Conservation (phyloP, 139 green algal genomes). For the Haematococcus lacustris region DNA sequence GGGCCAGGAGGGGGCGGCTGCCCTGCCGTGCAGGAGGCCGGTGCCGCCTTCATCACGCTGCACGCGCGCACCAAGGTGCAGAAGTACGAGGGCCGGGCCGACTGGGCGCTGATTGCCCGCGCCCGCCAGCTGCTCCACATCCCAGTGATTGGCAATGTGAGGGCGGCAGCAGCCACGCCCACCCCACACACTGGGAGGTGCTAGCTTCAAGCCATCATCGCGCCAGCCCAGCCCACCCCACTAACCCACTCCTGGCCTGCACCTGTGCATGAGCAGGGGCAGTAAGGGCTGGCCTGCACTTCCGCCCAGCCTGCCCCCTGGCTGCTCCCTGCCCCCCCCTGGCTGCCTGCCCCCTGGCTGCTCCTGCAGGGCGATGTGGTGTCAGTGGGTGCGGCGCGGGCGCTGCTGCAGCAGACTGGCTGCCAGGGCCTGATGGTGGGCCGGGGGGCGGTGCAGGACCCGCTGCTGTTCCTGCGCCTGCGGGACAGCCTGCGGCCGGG, state of each 20-base stretch:
- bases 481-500: conserved; percentile 1
- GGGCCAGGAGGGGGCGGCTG: too few relatives aligned
- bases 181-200: too few relatives aligned
- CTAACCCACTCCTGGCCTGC: too few relatives aligned
- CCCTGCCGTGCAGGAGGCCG: conserved; percentile 45
- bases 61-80: conserved; percentile 62
- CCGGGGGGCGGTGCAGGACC: conserved; percentile 7
- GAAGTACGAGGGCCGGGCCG: conserved; percentile 46
- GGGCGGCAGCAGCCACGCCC: too few relatives aligned
- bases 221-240: too few relatives aligned
- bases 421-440: conserved; percentile 58
- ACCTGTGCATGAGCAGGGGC: too few relatives aligned
- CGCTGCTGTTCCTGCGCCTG: conserved; percentile 14
- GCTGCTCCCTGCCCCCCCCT: too few relatives aligned
- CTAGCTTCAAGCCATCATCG: too few relatives aligned
- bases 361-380: conserved; percentile 65
- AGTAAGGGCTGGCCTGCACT: too few relatives aligned
- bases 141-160: conserved; percentile 35
- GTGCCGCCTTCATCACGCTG: conserved; percentile 58
- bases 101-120: conserved; percentile 42
- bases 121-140: conserved; percentile 49
- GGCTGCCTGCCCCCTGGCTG: too few relatives aligned
- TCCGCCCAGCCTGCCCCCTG: too few relatives aligned
- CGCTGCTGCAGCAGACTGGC: conserved; percentile 38
- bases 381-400: conserved; percentile 18